Evolutionary conservation across 1,284 basidiomycete genomes (phyloP).

Genomic region (Moesziomyces aphidis): DNA sequence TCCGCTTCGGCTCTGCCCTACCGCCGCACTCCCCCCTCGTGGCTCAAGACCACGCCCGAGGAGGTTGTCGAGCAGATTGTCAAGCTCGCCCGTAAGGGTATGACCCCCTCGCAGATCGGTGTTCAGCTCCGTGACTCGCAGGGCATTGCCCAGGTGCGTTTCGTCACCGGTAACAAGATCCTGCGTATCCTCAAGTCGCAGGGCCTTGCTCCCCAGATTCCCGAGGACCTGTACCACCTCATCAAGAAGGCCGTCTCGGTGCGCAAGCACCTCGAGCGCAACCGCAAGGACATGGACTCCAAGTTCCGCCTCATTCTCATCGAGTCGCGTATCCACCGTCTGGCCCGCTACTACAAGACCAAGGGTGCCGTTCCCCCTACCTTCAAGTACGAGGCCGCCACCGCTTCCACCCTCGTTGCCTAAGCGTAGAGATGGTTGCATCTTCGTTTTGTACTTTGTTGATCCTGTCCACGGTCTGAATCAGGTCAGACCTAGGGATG

Average conservation of each 20-base stretch:
- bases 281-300: conserved; percentile 88
- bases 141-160: conserved; percentile 94
- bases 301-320: conserved; percentile 95
- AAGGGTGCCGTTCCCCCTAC: conserved; percentile 96
- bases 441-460: background rate
- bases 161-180: conserved; percentile 99
- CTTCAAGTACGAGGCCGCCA: conserved; percentile 76
- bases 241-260: conserved; percentile 99
- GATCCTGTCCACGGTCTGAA: conserved; percentile 27
- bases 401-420: conserved; percentile 68
- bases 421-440: conserved; percentile 27
- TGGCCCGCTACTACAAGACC: conserved; percentile 96
- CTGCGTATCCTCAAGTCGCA: conserved; percentile 96
- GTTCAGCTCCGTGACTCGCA: conserved; percentile 97
- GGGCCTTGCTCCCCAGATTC: conserved; percentile 95
- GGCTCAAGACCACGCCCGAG: conserved; percentile 96
- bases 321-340: conserved; percentile 97
- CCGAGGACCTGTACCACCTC: conserved; percentile 99
- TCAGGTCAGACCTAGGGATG: background rate
- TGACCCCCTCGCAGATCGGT: conserved; percentile 98
- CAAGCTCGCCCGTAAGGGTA: conserved; percentile 97
- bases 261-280: conserved; percentile 97
- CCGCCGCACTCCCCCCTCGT: conserved; percentile 91
- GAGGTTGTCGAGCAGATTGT: conserved; percentile 96
- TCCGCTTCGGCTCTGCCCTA: conserved; percentile 95